A percentile compares a stretch with the other conserved stretches of the same genome.
Conservation (phyloP, 169 alveolate species). For the Plasmodium vinckei region DNA sequence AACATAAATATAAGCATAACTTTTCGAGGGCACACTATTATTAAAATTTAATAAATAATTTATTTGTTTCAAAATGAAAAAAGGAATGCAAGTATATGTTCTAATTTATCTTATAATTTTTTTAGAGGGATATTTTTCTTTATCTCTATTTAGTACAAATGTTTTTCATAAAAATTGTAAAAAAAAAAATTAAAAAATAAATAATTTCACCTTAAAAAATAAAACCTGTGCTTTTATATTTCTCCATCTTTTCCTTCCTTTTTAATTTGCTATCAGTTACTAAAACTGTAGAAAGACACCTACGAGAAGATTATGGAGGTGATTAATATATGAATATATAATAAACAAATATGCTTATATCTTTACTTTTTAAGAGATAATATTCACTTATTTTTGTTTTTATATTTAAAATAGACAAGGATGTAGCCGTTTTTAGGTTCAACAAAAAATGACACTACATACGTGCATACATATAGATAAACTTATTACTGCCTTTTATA, state of each 20-base stretch:
- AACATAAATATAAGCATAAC: too few species aligned
- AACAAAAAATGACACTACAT: background rate
- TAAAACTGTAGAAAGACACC: conserved; percentile 54
- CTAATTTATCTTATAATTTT: conserved; percentile 23
- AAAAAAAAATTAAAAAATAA: background rate
- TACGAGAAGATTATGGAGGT: conserved; percentile 73
- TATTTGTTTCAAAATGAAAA: conserved; percentile 16
- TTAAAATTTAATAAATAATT: too few species aligned
- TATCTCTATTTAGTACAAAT: conserved; percentile 31
- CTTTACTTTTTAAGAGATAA: background rate
- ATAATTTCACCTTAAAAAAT: background rate
- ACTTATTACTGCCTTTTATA: background rate
- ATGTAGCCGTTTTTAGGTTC: conserved; percentile 68
- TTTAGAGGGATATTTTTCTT: conserved; percentile 46
- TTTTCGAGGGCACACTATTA: too few species aligned
- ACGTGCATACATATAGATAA: too few species aligned
- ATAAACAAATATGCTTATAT: background rate
- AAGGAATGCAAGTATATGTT: background rate
- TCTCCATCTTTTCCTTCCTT: background rate
- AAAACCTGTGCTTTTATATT: background rate
- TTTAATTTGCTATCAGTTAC: conserved; percentile 19
- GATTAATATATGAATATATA: background rate
- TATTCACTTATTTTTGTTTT: background rate
- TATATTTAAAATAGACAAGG: conserved; percentile 29
- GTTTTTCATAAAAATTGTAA: conserved; percentile 67